Percentiles rank a stretch among this genome's conserved stretches.
phyloP scores from a whole-genome alignment of 176 grass and related monocot genomes.

The Thinopyrum elongatum region DNA sequence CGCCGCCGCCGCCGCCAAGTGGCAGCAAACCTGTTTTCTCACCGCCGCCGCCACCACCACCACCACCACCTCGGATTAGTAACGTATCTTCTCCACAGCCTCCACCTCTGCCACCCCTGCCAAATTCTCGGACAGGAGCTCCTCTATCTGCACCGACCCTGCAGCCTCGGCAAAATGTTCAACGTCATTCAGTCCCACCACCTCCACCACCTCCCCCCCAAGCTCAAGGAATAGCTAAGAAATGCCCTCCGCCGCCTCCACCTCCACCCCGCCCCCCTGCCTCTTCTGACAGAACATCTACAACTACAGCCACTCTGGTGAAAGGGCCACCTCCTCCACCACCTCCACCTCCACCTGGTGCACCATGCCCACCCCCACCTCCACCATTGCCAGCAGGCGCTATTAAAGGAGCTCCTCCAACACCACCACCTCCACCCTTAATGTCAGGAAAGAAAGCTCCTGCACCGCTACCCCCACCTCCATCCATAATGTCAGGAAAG shows the following conservation, averaged over 20 bases:
- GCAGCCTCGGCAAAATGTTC: conserved; percentile 35
- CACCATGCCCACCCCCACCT: conserved; percentile 14
- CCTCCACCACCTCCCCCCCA: conserved; percentile 32
- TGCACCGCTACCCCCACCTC: conserved; percentile 57
- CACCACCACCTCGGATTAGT: conserved; percentile 14
- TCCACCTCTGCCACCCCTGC: conserved; percentile 25
- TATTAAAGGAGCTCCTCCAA: not conserved
- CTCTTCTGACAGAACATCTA: conserved; percentile 29
- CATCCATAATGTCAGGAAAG: conserved; percentile 35
- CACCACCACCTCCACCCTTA: conserved; percentile 40
- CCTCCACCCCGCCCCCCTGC: conserved; percentile 28
- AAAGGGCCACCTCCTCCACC: conserved; percentile 44
- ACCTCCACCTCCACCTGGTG: conserved; percentile 16
- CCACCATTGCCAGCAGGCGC: not conserved
- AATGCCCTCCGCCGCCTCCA: conserved; percentile 39
- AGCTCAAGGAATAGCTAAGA: conserved; percentile 8
- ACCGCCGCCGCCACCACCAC: not conserved
- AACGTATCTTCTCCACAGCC: not conserved
- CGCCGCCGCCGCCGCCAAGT: conserved; percentile 12
- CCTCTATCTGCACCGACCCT: conserved; percentile 6
- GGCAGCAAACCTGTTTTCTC: conserved; percentile 1
- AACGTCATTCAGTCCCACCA: not conserved
- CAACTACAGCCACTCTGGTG: conserved; percentile 14
- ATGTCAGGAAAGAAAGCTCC: conserved; percentile 31
- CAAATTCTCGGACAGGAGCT: conserved; percentile 12